These are phyloP conservation scores for Phytopythium chamaehyphon DNA, from an alignment of 352 stramenopile species.

Conservation along the genomic window DNA sequence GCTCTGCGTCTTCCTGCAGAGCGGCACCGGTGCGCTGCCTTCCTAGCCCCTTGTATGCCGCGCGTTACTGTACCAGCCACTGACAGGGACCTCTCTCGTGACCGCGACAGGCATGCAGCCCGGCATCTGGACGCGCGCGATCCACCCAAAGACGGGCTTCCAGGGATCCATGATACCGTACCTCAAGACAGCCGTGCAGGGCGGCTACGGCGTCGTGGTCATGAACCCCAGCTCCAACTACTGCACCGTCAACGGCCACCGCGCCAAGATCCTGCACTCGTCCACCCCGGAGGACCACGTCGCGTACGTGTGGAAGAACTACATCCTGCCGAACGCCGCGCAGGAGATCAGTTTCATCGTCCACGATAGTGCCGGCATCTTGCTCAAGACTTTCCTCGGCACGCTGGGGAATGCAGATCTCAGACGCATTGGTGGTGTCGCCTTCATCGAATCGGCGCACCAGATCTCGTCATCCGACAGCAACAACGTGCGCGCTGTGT, in stretches of 20 bases:
- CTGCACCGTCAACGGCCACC: slow-evolving; percentile 72
- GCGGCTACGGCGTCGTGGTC: slow-evolving; percentile 77
- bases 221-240: slow-evolving; percentile 84
- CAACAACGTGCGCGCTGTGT: slow-evolving; percentile 43
- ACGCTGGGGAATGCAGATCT: slow-evolving; percentile 54
- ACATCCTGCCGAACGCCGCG: slow-evolving; percentile 73
- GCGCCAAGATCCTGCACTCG: slow-evolving; percentile 80
- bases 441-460: slow-evolving; percentile 82
- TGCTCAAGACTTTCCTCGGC: slow-evolving; percentile 72
- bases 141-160: slow-evolving; percentile 79
- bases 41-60: too few species aligned
- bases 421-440: slow-evolving; percentile 65
- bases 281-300: slow-evolving; percentile 73
- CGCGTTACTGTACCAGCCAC: not conserved
- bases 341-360: slow-evolving; percentile 86
- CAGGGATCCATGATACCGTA: slow-evolving; percentile 88
- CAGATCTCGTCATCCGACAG: slow-evolving; percentile 59
- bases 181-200: slow-evolving; percentile 81
- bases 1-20: slow-evolving; percentile 81
- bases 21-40: slow-evolving; percentile 48
- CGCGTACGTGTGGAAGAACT: slow-evolving; percentile 85
- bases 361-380: slow-evolving; percentile 57
- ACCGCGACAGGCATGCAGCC: slow-evolving; percentile 44
- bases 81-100: not conserved
- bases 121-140: slow-evolving; percentile 65